Percentiles rank a stretch among this genome's conserved stretches.
Conservation (phyloP, 192 early-diverging fungal species). For the Lobosporangium transversale region DNA sequence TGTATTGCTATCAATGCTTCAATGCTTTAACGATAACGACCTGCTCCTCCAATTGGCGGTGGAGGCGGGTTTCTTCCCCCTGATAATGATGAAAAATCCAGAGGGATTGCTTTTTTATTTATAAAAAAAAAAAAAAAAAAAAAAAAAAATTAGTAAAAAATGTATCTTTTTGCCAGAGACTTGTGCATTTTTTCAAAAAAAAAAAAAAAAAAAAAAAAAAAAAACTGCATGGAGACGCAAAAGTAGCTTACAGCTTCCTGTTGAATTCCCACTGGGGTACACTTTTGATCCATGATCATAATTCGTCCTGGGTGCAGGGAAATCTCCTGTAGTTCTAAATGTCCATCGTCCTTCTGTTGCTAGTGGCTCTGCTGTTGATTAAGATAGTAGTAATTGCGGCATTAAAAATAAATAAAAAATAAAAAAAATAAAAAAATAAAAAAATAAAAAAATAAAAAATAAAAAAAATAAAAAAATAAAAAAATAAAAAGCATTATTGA, state of each 20-base stretch:
- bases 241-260: conserved; percentile 54
- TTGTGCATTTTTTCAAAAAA: conserved; percentile 13
- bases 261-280: conserved; percentile 53
- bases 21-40: conserved; percentile 21
- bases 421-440: not conserved
- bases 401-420: conserved; percentile 5
- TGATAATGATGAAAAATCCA: conserved; percentile 48
- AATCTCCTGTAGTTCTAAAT: conserved; percentile 45
- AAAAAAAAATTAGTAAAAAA: not conserved
- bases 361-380: conserved; percentile 48
- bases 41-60: conserved; percentile 31
- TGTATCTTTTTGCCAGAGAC: too few relatives aligned
- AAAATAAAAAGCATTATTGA: too few relatives aligned
- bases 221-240: too few relatives aligned
- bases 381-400: too few relatives aligned
- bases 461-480: not conserved
- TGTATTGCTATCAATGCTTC: not conserved
- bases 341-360: conserved; percentile 58
- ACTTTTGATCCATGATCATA: conserved; percentile 22
- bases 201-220: conserved; percentile 7
- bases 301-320: conserved; percentile 46
- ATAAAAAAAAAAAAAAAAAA: conserved; percentile 1
- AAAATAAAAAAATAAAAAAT: not conserved
- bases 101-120: conserved; percentile 23
- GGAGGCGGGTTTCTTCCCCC: conserved; percentile 28